Evolutionary conservation across 805 yeast species (phyloP).

Genomic region (Zygoascus bituminiphila): DNA sequence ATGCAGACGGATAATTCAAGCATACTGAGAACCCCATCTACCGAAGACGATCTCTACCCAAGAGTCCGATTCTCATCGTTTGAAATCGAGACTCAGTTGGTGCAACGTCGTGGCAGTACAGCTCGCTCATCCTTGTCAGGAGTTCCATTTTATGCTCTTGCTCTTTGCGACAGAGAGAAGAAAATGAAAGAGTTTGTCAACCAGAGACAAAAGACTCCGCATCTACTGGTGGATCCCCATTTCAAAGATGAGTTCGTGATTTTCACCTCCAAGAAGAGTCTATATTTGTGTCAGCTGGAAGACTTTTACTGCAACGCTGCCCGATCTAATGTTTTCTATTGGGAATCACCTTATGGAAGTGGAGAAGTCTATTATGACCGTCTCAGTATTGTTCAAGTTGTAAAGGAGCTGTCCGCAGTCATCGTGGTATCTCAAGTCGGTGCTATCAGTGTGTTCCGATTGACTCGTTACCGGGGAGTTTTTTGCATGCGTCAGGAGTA

Average conservation of each 20-base stretch:
- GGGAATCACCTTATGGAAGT: conserved; percentile 19
- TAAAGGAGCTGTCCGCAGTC: conserved; percentile 36
- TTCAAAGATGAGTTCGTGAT: conserved; percentile 30
- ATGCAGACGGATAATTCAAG: conserved; percentile 7
- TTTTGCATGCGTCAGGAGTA: conserved; percentile 38
- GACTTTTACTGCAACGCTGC: conserved; percentile 42
- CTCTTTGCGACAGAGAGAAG: background rate
- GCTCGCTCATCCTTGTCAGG: background rate
- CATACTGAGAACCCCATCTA: background rate
- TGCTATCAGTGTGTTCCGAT: conserved; percentile 34
- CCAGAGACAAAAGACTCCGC: background rate
- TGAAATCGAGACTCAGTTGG: conserved; percentile 1
- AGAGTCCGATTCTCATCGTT: conserved; percentile 15
- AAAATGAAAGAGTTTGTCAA: background rate
- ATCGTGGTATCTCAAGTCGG: conserved; percentile 40
- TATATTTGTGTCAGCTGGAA: conserved; percentile 40
- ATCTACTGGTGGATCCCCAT: conserved; percentile 17
- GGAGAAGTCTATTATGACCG: conserved; percentile 21
- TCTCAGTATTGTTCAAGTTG: conserved; percentile 26
- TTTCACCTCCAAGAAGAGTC: conserved; percentile 37
- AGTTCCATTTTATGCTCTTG: background rate
- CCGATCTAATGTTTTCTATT: conserved; percentile 36
- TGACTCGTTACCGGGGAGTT: conserved; percentile 36
- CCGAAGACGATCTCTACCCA: conserved; percentile 10
- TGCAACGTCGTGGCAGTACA: background rate